These are phyloP conservation scores for Erigeron canadensis DNA, from an alignment of 129 eudicot genomes.

Conservation along the genomic window DNA sequence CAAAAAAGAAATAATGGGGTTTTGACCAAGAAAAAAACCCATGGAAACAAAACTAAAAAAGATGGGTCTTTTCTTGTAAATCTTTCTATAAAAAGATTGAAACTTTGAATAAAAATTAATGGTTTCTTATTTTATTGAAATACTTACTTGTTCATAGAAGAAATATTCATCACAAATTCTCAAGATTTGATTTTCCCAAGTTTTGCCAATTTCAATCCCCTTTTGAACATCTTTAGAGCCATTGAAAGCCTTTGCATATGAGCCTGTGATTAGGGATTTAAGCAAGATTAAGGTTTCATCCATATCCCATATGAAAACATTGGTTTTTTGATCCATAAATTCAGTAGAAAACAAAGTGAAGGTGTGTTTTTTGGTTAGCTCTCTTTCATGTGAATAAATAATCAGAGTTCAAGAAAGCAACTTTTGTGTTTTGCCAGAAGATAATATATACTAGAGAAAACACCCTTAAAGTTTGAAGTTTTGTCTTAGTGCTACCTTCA, in stretches of 20 bases:
- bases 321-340: conserved; percentile 54
- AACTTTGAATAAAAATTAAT: not conserved
- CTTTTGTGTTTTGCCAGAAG: not conserved
- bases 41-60: not conserved
- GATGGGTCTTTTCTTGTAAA: not conserved
- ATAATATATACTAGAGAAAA: not conserved
- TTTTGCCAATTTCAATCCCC: conserved; percentile 73
- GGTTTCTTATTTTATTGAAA: not conserved
- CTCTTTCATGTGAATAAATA: not conserved
- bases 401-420: conserved; percentile 13
- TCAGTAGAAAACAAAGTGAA: conserved; percentile 18
- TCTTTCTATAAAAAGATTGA: not conserved
- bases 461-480: not conserved
- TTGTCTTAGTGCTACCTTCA: not conserved
- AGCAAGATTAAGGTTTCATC: conserved; percentile 94
- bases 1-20: not conserved
- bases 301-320: conserved; percentile 94
- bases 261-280: conserved; percentile 71
- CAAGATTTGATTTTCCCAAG: conserved; percentile 88
- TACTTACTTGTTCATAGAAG: conserved; percentile 84
- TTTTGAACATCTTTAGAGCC: conserved; percentile 74
- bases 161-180: conserved; percentile 72
- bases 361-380: conserved; percentile 3
- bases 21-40: conserved; percentile 4
- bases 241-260: conserved; percentile 69